phyloP scores from a whole-genome alignment of 2,329 filamentous ascomycete species.

The Pestalotiopsis sp. region DNA sequence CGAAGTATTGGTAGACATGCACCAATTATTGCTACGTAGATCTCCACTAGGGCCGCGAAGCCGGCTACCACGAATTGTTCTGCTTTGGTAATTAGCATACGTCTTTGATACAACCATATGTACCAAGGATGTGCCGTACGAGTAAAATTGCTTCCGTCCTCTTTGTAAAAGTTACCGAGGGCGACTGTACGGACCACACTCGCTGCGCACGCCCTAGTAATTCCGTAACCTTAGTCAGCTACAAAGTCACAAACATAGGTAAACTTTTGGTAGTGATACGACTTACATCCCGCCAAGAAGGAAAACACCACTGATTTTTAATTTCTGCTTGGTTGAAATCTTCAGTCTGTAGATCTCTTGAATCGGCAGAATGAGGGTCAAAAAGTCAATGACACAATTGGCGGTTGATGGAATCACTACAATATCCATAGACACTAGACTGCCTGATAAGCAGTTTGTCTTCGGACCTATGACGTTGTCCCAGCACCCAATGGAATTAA shows the following conservation, averaged over 20 bases:
- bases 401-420: background rate
- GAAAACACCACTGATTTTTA: constrained; percentile 11
- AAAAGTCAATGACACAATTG: constrained; percentile 18
- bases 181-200: constrained; percentile 11
- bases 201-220: constrained; percentile 7
- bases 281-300: constrained; percentile 16
- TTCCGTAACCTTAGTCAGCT: background rate
- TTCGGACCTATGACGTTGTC: constrained; percentile 11
- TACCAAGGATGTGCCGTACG: background rate
- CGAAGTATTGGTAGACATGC: constrained; percentile 19
- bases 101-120: background rate
- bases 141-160: background rate
- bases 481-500: constrained; percentile 17
- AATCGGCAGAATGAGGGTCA: constrained; percentile 16
- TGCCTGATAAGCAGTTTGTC: constrained; percentile 14
- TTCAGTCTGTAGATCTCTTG: constrained; percentile 5
- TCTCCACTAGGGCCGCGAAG: constrained; percentile 17
- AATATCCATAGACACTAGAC: constrained; percentile 15
- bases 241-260: background rate
- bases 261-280: background rate
- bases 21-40: constrained; percentile 22
- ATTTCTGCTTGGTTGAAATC: constrained; percentile 6
- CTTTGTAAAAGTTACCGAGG: background rate
- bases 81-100: background rate
- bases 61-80: constrained; percentile 13